Conservation (phyloP, 768 basidiomycete species). For the Hygrophorus pudorinus region DNA sequence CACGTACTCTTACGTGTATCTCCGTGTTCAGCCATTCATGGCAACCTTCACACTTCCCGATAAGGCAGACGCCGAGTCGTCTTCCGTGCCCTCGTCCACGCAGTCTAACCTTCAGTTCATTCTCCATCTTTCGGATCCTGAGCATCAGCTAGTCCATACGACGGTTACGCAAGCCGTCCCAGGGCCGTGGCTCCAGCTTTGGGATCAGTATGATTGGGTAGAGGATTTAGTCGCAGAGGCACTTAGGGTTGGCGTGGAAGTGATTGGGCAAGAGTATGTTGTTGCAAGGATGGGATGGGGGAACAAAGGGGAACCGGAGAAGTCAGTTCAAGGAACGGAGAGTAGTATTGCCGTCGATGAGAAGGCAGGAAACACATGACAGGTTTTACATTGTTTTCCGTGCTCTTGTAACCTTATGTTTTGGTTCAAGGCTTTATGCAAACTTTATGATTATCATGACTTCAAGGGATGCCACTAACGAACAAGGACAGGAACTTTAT, state of each 20-base stretch:
- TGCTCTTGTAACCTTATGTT: neutral
- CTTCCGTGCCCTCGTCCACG: constrained; percentile 27
- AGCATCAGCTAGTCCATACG: constrained; percentile 64
- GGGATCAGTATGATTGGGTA: constrained; percentile 93
- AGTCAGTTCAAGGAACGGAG: constrained; percentile 4
- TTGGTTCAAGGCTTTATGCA: neutral
- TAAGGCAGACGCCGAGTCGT: constrained; percentile 17
- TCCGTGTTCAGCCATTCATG: constrained; percentile 86
- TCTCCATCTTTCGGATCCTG: constrained; percentile 66
- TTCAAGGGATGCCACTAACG: neutral
- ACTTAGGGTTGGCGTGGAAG: constrained; percentile 75
- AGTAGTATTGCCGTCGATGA: constrained; percentile 15
- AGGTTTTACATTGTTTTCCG: neutral
- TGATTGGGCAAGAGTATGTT: constrained; percentile 87
- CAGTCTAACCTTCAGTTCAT: constrained; percentile 59
- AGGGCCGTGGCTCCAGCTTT: constrained; percentile 75
- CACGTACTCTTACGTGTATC: constrained; percentile 83
- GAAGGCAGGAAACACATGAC: constrained; percentile 7
- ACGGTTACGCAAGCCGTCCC: constrained; percentile 82
- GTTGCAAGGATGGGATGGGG: constrained; percentile 81
- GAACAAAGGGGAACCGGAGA: constrained; percentile 19
- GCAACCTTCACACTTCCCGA: constrained; percentile 39
- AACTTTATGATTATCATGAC: neutral
- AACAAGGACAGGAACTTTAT: constrained; percentile 21
- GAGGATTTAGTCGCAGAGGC: constrained; percentile 90